phyloP scores from a whole-genome alignment of 164 flowering plant species.

The Aristolochia fimbriata region DNA sequence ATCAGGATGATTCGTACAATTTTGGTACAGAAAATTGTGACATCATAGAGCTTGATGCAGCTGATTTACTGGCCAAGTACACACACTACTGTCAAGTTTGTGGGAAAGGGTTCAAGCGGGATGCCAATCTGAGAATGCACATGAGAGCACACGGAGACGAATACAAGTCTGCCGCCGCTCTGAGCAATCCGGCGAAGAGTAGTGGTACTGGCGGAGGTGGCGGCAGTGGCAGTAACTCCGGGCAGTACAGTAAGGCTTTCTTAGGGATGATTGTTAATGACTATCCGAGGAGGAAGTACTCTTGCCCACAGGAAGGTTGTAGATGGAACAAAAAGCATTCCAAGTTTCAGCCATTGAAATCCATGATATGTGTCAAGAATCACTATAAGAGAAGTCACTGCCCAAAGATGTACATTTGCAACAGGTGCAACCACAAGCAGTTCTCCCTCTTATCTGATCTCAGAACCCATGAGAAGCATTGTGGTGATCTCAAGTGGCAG shows the following conservation, averaged over 20 bases:
- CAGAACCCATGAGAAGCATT: constrained; percentile 82
- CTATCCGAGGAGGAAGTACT: constrained; percentile 40
- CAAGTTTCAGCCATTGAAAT: constrained; percentile 74
- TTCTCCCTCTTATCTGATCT: constrained; percentile 78
- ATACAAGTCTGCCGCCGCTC: constrained; percentile 46
- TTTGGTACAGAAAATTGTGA: constrained; percentile 8
- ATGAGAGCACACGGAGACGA: constrained; percentile 86
- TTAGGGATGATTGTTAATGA: not conserved
- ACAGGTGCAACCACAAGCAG: constrained; percentile 55
- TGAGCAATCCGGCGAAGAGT: constrained; percentile 35
- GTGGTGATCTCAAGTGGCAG: constrained; percentile 67
- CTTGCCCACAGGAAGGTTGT: constrained; percentile 75
- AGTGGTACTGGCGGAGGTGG: not conserved
- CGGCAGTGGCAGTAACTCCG: not conserved
- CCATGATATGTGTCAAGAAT: constrained; percentile 74
- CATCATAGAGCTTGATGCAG: constrained; percentile 38
- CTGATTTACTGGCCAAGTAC: constrained; percentile 48
- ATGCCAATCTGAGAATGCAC: constrained; percentile 81
- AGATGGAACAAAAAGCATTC: constrained; percentile 65
- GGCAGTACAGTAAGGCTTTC: not conserved
- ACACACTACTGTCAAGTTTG: constrained; percentile 62
- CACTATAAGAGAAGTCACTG: constrained; percentile 84
- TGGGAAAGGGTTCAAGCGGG: constrained; percentile 79
- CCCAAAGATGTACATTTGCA: constrained; percentile 69
- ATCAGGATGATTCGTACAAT: not conserved